Evolutionary conservation across 768 basidiomycete species (phyloP).

Genomic region (Kwoniella newhampshirensis): DNA sequence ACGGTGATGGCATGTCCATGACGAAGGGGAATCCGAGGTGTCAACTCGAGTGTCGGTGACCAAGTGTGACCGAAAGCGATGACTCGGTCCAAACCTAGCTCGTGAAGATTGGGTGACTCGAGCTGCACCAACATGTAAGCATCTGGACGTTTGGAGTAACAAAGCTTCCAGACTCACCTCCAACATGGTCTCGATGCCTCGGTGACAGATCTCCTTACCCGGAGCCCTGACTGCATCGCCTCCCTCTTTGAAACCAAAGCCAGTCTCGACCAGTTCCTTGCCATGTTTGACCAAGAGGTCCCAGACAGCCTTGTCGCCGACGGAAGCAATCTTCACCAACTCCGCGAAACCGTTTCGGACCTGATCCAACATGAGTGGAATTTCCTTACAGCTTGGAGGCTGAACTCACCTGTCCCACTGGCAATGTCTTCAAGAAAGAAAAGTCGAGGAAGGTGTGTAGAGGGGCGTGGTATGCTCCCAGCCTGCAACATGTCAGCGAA

Average conservation of each 20-base stretch:
- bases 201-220: constrained; percentile 50
- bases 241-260: constrained; percentile 50
- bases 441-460: constrained; percentile 55
- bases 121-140: constrained; percentile 28
- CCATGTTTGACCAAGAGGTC: constrained; percentile 53
- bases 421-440: constrained; percentile 52
- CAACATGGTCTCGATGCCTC: constrained; percentile 54
- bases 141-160: neutral
- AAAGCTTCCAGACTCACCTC: constrained; percentile 35
- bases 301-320: constrained; percentile 51
- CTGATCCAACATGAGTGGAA: constrained; percentile 1
- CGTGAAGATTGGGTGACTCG: constrained; percentile 54
- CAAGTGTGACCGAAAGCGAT: constrained; percentile 54
- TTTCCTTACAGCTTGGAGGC: neutral
- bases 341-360: constrained; percentile 55
- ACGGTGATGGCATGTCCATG: constrained; percentile 53
- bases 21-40: constrained; percentile 50
- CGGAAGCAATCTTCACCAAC: constrained; percentile 55
- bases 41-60: constrained; percentile 52
- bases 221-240: constrained; percentile 39
- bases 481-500: constrained; percentile 15
- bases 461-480: constrained; percentile 54
- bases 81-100: constrained; percentile 54
- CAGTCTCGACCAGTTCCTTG: constrained; percentile 52
- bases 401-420: constrained; percentile 45